Evolutionary conservation across 2,329 filamentous ascomycete species (phyloP), one percentile per base, ranked within the genome.

Genomic region (Chalaropsis ovoidea): DNA sequence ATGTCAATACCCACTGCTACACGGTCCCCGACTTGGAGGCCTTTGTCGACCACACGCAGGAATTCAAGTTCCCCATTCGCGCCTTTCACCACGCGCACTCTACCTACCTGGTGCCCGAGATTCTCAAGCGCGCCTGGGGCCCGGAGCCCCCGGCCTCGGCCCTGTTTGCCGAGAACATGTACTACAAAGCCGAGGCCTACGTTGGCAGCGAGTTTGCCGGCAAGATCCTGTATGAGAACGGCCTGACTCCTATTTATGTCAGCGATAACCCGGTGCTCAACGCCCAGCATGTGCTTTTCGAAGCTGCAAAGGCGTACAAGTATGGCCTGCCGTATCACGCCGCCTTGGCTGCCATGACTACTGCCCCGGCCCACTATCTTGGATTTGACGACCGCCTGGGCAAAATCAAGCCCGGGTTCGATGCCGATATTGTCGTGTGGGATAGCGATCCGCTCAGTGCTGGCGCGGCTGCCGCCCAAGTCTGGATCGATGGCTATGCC

Each of bases 111-210:
- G 80, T 88, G 0, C 86, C 86, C 0, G 86, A 89, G 77, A 80
- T 84, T 31, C 75, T 85, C 2, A 83, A 82, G 70, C 77, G 81
- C 61, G 79, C 80, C 0, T 84, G 78, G 74, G 82, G 82, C 15
- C 78, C 77, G 13, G 77, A 77, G 0, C 73, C 80, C 17, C 82
- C 80, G n/a, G 81, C 79, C 2, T 81, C 78, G 17, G 86, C 82
- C n/a, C 75, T 87, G 2, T 89, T 89, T 70, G 85, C 86, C 10
- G 85, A 88, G 71, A 87, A 85, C 71, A 87, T 87, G 82, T 86
- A 82, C 72, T 89, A 88, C 78, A 88, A 89, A 74, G 78, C 81
- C 1, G 86, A 89, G 74, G 76, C 85, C 0, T 87, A 86, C 69
- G 76, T 82, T 3, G 86, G 80, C 0, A 86, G 84, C 11, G 83